Evolutionary conservation across 2,329 filamentous ascomycete genomes (phyloP).

Genomic region (Leptographium wingfieldii): DNA sequence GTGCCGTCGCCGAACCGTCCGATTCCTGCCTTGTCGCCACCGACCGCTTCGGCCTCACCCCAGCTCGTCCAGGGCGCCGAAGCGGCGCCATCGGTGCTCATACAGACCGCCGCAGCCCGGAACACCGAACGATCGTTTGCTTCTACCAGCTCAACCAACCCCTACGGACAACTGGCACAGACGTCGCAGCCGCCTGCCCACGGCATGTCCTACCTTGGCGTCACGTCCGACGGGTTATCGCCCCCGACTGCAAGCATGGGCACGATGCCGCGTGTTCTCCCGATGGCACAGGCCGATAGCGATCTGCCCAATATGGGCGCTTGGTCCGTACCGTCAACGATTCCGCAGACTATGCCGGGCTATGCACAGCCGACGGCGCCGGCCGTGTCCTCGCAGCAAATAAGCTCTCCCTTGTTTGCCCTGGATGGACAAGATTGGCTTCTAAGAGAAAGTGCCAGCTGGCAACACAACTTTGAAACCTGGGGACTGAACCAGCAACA

Average conservation of each 20-base stretch:
- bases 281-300: neutral
- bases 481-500: conserved; percentile 29
- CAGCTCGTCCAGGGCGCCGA: neutral
- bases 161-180: conserved; percentile 19
- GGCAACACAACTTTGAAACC: conserved; percentile 44
- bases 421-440: conserved; percentile 46
- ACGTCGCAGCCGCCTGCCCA: conserved; percentile 14
- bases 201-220: conserved; percentile 12
- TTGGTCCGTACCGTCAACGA: conserved; percentile 5
- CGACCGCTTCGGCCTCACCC: neutral
- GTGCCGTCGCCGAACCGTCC: conserved; percentile 38
- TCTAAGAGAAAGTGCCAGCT: conserved; percentile 42
- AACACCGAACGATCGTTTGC: neutral
- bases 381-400: conserved; percentile 3
- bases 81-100: neutral
- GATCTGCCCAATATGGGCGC: conserved; percentile 3
- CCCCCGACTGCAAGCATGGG: neutral
- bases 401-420: conserved; percentile 18
- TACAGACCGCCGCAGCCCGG: neutral
- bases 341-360: neutral
- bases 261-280: neutral
- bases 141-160: neutral
- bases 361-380: neutral
- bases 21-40: conserved; percentile 15
- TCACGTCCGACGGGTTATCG: neutral